Conservation (phyloP, 192 early-diverging fungal species). For the Gaertneriomyces sp. region DNA sequence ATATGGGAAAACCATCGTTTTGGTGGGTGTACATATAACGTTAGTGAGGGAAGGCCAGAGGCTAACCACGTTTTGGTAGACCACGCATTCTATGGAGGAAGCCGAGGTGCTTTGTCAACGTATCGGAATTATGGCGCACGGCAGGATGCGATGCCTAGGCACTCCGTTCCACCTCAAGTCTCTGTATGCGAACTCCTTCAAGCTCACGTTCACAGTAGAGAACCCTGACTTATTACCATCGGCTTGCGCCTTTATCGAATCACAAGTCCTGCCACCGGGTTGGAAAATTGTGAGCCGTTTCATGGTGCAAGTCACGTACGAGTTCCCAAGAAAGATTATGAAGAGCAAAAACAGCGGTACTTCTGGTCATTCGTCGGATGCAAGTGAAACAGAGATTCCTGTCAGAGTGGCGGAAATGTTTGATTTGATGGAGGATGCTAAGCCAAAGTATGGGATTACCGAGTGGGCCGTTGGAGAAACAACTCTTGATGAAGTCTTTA, state of each 20-base stretch:
- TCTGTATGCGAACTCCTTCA: conserved; percentile 69
- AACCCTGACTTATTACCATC: conserved; percentile 22
- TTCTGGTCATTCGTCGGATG: not conserved
- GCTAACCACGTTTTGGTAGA: too few relatives aligned
- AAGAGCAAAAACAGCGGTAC: conserved; percentile 1
- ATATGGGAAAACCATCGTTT: conserved; percentile 58
- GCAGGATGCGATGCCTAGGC: conserved; percentile 65
- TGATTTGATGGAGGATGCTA: conserved; percentile 55
- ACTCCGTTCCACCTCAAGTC: conserved; percentile 64
- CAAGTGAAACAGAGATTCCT: not conserved
- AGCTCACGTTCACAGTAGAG: conserved; percentile 55
- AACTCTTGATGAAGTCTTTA: conserved; percentile 69
- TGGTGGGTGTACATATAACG: conserved; percentile 48
- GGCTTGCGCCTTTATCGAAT: conserved; percentile 34
- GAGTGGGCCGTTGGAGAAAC: conserved; percentile 73
- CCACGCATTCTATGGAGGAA: conserved; percentile 78
- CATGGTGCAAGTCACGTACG: conserved; percentile 56
- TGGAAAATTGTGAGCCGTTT: conserved; percentile 39
- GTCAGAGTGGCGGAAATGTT: conserved; percentile 52
- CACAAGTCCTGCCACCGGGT: conserved; percentile 17
- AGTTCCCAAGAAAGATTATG: conserved; percentile 49
- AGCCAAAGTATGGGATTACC: conserved; percentile 54
- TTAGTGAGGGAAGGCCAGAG: not conserved
- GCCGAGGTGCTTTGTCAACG: conserved; percentile 71
- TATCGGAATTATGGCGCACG: conserved; percentile 78